Conservation (phyloP, 352 stramenopile species). For the Phytophthora capsici region DNA sequence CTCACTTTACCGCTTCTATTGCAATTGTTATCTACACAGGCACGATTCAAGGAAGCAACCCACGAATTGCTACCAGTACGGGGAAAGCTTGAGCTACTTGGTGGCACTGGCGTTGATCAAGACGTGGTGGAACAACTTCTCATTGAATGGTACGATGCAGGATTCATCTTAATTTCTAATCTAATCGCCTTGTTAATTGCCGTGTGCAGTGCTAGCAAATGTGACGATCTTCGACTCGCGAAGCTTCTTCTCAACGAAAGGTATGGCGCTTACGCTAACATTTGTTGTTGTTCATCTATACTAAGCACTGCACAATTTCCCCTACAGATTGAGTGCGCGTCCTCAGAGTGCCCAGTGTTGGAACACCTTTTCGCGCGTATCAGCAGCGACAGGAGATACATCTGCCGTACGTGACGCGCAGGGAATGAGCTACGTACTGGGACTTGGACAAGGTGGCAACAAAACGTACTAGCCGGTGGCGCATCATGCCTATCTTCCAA, state of each 20-base stretch:
- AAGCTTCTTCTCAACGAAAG: conserved; percentile 87
- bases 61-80: conserved; percentile 63
- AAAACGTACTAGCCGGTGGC: conserved; percentile 60
- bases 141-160: conserved; percentile 70
- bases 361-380: conserved; percentile 79
- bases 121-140: conserved; percentile 80
- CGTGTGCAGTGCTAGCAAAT: conserved; percentile 73
- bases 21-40: conserved; percentile 23
- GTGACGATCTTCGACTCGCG: conserved; percentile 68
- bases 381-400: conserved; percentile 67
- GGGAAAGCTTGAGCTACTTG: conserved; percentile 71
- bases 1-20: background rate
- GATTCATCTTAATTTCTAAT: too few species aligned
- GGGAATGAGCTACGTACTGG: conserved; percentile 90
- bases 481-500: conserved; percentile 13
- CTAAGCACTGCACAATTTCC: background rate
- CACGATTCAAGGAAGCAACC: conserved; percentile 62
- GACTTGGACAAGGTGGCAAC: conserved; percentile 79
- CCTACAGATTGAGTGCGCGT: conserved; percentile 61
- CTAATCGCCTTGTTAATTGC: too few species aligned
- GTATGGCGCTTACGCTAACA: conserved; percentile 24
- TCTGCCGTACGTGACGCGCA: conserved; percentile 84
- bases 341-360: conserved; percentile 85
- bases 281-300: background rate
- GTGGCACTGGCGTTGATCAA: conserved; percentile 72